These are phyloP conservation scores for Phallus indusiatus DNA, from an alignment of 768 basidiomycete genomes.

Conservation along the genomic window DNA sequence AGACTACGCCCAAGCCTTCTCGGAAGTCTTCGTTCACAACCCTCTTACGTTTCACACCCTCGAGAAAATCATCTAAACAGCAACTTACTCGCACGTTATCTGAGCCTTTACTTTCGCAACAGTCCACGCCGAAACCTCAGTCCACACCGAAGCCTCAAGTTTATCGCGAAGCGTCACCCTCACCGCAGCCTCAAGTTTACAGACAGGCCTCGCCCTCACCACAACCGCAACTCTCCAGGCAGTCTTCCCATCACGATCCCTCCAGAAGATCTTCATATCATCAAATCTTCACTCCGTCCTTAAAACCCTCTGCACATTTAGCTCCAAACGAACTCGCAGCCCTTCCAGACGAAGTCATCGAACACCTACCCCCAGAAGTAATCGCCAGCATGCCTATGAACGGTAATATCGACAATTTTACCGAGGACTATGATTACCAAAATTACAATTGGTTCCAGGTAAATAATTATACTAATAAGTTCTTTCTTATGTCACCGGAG, in stretches of 20 bases:
- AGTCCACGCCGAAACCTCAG: not conserved
- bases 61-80: conserved; percentile 5
- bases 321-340: conserved; percentile 5
- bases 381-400: conserved; percentile 6
- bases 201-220: not conserved
- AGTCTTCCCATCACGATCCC: not conserved
- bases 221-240: not conserved
- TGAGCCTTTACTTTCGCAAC: not conserved
- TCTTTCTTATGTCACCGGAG: not conserved
- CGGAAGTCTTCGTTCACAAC: conserved; percentile 3
- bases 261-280: not conserved
- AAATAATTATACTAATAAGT: not conserved
- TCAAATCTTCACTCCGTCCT: conserved; percentile 6
- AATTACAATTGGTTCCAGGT: conserved; percentile 7
- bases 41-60: not conserved
- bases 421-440: not conserved
- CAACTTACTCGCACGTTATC: not conserved
- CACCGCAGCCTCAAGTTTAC: not conserved
- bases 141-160: not conserved
- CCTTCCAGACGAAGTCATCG: conserved; percentile 1
- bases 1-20: not conserved
- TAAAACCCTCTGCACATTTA: conserved; percentile 1
- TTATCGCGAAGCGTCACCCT: not conserved
- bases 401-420: not conserved
- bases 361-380: conserved; percentile 3